These are phyloP conservation scores for Fusarium pininemorale DNA, from an alignment of 2,329 filamentous ascomycete genomes.

Conservation along the genomic window DNA sequence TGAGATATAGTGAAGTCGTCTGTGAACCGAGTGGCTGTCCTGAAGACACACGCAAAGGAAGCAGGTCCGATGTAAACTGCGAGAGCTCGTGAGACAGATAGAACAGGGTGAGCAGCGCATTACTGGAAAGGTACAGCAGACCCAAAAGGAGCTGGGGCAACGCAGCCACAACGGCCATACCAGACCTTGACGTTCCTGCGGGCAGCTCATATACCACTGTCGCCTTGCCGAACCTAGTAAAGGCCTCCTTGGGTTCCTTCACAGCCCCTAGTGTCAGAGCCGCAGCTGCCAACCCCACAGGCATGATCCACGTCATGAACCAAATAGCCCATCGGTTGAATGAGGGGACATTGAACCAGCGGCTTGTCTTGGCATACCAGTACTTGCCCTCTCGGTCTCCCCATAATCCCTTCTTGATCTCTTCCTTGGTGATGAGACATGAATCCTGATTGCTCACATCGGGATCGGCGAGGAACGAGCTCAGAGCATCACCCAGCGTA, in stretches of 20 bases:
- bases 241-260: conserved; percentile 40
- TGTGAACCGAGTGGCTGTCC: conserved; percentile 55
- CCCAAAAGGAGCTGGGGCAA: conserved; percentile 61
- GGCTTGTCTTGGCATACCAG: conserved; percentile 52
- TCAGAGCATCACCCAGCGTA: conserved; percentile 61
- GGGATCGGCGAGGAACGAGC: conserved; percentile 58
- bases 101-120: conserved; percentile 58
- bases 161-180: conserved; percentile 52
- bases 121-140: conserved; percentile 57
- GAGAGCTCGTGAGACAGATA: conserved; percentile 61
- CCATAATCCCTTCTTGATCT: conserved; percentile 57
- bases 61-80: conserved; percentile 50
- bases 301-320: conserved; percentile 50
- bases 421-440: conserved; percentile 58
- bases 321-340: conserved; percentile 54
- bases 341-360: conserved; percentile 58
- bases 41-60: conserved; percentile 57
- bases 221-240: conserved; percentile 52
- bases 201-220: conserved; percentile 48
- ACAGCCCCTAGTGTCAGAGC: conserved; percentile 51
- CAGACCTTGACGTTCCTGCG: conserved; percentile 37
- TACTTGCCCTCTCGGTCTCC: conserved; percentile 53
- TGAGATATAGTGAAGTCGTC: conserved; percentile 59
- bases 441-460: conserved; percentile 55
- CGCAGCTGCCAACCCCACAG: conserved; percentile 50